These are phyloP conservation scores for Chalaropsis ovoidea DNA, from an alignment of 2,329 filamentous ascomycete genomes.

Conservation along the genomic window DNA sequence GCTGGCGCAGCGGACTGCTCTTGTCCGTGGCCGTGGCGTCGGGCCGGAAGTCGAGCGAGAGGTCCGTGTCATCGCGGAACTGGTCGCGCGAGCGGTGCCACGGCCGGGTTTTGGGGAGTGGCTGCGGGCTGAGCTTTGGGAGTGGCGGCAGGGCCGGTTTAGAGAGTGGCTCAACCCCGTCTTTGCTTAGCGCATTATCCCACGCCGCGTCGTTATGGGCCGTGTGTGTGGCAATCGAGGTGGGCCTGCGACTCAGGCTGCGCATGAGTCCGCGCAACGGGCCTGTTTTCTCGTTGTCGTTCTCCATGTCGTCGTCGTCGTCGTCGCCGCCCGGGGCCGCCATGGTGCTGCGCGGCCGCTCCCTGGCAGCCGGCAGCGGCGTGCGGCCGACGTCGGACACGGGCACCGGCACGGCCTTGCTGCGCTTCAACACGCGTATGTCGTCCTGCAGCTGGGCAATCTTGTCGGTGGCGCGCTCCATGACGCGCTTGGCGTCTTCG, in stretches of 20 bases:
- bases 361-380: neutral
- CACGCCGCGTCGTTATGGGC: neutral
- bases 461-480: constrained; percentile 48
- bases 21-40: constrained; percentile 18
- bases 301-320: neutral
- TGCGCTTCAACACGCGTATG: constrained; percentile 35
- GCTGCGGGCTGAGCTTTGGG: no score
- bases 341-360: neutral
- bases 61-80: constrained; percentile 31
- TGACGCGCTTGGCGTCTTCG: constrained; percentile 45
- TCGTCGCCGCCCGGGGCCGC: neutral
- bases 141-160: no score
- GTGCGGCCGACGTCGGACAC: neutral
- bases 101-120: constrained; percentile 9
- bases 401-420: no score
- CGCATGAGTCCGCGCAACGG: constrained; percentile 3
- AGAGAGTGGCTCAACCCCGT: neutral
- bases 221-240: neutral
- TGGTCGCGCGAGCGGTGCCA: constrained; percentile 33
- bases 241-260: neutral
- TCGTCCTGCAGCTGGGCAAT: constrained; percentile 48
- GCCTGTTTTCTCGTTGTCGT: constrained; percentile 11
- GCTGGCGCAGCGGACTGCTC: constrained; percentile 19
- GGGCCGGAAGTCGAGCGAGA: constrained; percentile 19
- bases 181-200: no score